These are phyloP conservation scores for Pythium chondricola DNA, from an alignment of 352 stramenopile species.

Conservation along the genomic window DNA sequence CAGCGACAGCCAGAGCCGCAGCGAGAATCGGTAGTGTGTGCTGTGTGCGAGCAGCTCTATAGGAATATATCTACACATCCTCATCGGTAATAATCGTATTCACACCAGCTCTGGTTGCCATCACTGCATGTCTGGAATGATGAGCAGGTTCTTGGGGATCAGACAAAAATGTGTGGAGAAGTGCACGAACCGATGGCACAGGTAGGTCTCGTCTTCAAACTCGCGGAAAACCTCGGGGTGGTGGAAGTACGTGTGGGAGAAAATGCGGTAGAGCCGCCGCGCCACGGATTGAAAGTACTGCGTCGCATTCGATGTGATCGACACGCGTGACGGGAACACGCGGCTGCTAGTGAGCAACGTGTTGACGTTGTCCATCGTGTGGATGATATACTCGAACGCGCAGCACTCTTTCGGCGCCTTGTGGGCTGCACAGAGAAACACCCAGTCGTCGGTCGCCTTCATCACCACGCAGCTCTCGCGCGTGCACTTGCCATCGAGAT, in stretches of 20 bases:
- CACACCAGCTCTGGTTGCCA: too few relatives aligned
- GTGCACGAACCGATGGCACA: slow-evolving; percentile 83
- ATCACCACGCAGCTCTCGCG: slow-evolving; percentile 66
- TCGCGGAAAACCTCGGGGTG: slow-evolving; percentile 67
- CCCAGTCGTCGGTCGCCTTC: slow-evolving; percentile 85
- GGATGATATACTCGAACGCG: slow-evolving; percentile 81
- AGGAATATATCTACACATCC: slow-evolving; percentile 7
- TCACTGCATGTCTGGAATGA: slow-evolving; percentile 66
- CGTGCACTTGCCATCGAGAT: slow-evolving; percentile 60
- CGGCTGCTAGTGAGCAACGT: slow-evolving; percentile 75
- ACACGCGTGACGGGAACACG: slow-evolving; percentile 73
- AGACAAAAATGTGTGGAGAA: slow-evolving; percentile 73
- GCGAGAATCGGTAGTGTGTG: background rate
- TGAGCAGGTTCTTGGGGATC: slow-evolving; percentile 78
- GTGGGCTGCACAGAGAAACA: slow-evolving; percentile 80
- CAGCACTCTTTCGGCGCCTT: slow-evolving; percentile 79
- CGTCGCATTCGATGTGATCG: slow-evolving; percentile 70
- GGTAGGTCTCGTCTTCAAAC: slow-evolving; percentile 65
- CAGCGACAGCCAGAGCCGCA: background rate
- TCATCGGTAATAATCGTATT: too few relatives aligned
- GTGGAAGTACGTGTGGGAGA: slow-evolving; percentile 83
- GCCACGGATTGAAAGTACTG: slow-evolving; percentile 86
- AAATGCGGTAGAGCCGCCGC: slow-evolving; percentile 74
- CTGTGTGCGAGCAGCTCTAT: background rate
- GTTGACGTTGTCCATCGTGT: slow-evolving; percentile 86